Percentiles rank a stretch among this genome's conserved stretches.
These are phyloP conservation scores for Ceriops decandra DNA, from an alignment of 345 rosid species.

Conservation along the genomic window DNA sequence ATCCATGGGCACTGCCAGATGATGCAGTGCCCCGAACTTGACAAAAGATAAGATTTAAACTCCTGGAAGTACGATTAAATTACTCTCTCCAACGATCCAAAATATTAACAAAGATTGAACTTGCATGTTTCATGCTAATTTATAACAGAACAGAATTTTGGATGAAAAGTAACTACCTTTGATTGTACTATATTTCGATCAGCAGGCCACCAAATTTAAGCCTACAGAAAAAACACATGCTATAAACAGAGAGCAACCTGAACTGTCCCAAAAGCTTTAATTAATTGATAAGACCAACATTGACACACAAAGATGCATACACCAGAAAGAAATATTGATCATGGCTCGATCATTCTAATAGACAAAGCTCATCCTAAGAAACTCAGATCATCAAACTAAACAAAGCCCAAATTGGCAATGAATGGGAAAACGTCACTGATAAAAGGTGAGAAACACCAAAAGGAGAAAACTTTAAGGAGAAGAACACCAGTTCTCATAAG, in stretches of 20 bases:
- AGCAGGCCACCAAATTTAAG: constrained; percentile 45
- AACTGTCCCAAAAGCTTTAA: neutral
- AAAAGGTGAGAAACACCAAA: constrained; percentile 1
- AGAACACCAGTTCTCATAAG: constrained; percentile 37
- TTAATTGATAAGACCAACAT: constrained; percentile 1
- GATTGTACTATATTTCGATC: constrained; percentile 24
- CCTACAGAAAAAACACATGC: constrained; percentile 34
- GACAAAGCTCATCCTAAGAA: constrained; percentile 5
- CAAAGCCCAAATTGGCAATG: constrained; percentile 4
- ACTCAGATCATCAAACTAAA: constrained; percentile 21
- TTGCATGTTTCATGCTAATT: constrained; percentile 6
- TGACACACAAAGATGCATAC: neutral
- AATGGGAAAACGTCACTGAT: constrained; percentile 12
- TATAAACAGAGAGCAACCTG: neutral
- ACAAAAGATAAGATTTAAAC: constrained; percentile 29
- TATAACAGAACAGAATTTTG: neutral
- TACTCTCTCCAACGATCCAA: constrained; percentile 21
- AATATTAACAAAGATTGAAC: constrained; percentile 7
- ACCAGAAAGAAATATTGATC: neutral
- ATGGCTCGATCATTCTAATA: constrained; percentile 11
- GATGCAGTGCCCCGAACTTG: constrained; percentile 51
- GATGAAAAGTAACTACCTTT: constrained; percentile 27
- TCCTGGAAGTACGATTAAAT: constrained; percentile 25
- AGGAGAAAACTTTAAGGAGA: constrained; percentile 35
- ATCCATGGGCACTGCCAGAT: constrained; percentile 79